Base-by-base conservation (phyloP, 2,329 filamentous ascomycete species). In the Sordariomycetes sp. region DNA sequence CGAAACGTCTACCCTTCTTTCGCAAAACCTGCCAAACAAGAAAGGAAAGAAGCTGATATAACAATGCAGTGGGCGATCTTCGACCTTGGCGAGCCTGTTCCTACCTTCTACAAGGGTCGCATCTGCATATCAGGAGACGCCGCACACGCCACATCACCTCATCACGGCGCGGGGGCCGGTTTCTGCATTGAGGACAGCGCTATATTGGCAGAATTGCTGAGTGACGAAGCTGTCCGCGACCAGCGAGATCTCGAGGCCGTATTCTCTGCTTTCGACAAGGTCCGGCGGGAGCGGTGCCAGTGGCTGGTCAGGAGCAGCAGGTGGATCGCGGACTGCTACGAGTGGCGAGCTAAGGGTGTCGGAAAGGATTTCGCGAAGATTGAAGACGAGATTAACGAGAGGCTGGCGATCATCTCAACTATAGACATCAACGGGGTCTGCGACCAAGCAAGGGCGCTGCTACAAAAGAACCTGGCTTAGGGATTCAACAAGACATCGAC, bases 81-180 rank as follows among this genome's bases (percentile, higher is more conserved):
- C 61, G 76, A 78, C 53, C 67, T 77, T 0, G 72, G 71, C 35
- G 69, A 76, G n/a, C 75, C 74, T 0, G 67, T 77, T 1, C 71
- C 71, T 1, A 64, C 65, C 12, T 80, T 74, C 51, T 72, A 70
- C 62, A 71, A 71, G 25, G 72, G 71, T 8, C 70, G 75, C 0
- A 63, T 79, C 25, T 76, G 73, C 43, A 72, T 86, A 2, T 67
- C 82, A 0, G 84, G 83, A 16, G 83, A 87, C 64, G 82, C 83
- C 0, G 84, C 83, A 0, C 83, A 87, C 65, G 82, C 82, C 0
- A 79, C 79, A 46, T 80, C 81, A 0, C 83, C 83, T 0, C 79
- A 82, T 46, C 79, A 83, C 50, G 83, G 82, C 0, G 76, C 82
- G 1, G 83, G 83, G 2, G 77, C 79, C 0, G 80, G 79, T 1